Base-by-base conservation (phyloP, 495 filamentous ascomycete species). In the Lentithecium fluviatile region DNA sequence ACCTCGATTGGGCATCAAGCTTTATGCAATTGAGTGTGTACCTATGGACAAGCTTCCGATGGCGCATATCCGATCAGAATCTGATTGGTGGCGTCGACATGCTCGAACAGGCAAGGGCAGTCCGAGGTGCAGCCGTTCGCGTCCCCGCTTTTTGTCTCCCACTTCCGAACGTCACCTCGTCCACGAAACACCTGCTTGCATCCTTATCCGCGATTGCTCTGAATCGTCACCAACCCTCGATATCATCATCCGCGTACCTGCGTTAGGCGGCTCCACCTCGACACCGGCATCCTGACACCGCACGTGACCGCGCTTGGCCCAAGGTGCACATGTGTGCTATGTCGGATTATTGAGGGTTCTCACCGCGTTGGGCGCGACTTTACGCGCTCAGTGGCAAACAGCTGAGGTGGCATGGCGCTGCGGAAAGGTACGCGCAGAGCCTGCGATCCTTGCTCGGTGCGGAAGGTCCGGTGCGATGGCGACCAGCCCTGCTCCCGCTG, bases 361-460 rank as follows among this genome's bases (percentile, higher is more conserved):
- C 55, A 46, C 55, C 23, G 25, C 55, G 29, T 36, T 26, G 21
- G 29, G 55, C 49, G 43, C 45, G 10, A 34, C 17, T 40, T 13
- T 29, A 38, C 42, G 54, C n/a, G 19, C 49, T 52, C 32, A 36
- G 40, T 32, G 1, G 45, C 29, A 38, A 37, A 34, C 45, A 26
- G 36, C 24, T 32, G 36, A 6, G 25, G 20, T 36, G 17, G 29
- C 29, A 59, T 60, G 58, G 48, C 49, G 11, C 52, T 26, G n/a
- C 58, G 58, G 21, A 62, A 62, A 50, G 58, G 58, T 26, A 62
- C 58, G 10, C 45, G 51, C 17, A 54, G 56, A 37, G 62, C 54
- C 0, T 66, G 62, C 38, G 62, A 66, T 45, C 50, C 62, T 19
- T 66, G 62, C 45, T 59, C 62, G n/a, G 57, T 66, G 10, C 56